Evolutionary conservation across 2,329 filamentous ascomycete genomes (phyloP).

Genomic region (Aureobasidium subglaciale): DNA sequence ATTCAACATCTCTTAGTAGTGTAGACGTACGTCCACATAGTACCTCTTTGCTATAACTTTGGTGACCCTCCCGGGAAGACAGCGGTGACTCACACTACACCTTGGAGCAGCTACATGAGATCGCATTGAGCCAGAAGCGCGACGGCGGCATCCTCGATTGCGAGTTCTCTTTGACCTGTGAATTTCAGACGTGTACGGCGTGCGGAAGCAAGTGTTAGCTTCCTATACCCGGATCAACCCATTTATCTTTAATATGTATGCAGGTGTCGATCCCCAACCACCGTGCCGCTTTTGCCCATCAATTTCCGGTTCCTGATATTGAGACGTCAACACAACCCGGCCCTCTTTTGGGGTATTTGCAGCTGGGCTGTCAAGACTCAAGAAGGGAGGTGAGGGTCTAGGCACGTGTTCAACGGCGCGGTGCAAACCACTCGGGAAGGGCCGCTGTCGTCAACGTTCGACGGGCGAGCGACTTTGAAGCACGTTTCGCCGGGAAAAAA

Average conservation of each 20-base stretch:
- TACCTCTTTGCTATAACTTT: too few species aligned
- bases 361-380: background rate
- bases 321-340: background rate
- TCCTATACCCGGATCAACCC: background rate
- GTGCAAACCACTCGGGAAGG: background rate
- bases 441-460: background rate
- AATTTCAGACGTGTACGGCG: background rate
- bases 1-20: conserved; percentile 27
- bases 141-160: too few species aligned
- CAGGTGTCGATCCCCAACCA: conserved; percentile 1
- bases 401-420: background rate
- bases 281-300: background rate
- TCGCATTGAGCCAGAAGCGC: too few species aligned
- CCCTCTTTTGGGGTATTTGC: background rate
- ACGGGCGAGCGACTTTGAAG: background rate
- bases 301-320: background rate
- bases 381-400: background rate
- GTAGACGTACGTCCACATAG: too few species aligned
- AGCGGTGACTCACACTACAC: too few species aligned
- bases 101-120: too few species aligned
- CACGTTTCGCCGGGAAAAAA: conserved; percentile 11
- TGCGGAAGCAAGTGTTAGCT: conserved; percentile 5
- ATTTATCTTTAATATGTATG: background rate
- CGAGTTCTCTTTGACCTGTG: too few species aligned
- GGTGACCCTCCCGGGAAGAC: too few species aligned